A percentile compares a stretch with the other conserved stretches of the same genome.
Evolutionary conservation across 1,284 basidiomycete genomes (phyloP).

Genomic region (Cryptococcus sp.): DNA sequence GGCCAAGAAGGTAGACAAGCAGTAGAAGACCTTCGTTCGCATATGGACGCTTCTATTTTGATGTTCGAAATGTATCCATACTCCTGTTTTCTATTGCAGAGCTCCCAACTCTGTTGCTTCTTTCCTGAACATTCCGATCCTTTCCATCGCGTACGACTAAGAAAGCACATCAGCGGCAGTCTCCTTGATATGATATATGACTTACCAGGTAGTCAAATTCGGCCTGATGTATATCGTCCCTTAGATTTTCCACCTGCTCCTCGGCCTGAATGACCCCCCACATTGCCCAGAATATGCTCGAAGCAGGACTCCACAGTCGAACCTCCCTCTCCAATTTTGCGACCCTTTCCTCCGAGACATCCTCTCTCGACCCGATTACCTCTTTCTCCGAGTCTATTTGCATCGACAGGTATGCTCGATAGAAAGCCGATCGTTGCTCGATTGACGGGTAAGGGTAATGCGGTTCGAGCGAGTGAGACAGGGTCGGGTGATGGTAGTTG

Average conservation of each 20-base stretch:
- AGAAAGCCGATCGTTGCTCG: conserved; percentile 74
- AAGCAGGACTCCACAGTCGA: conserved; percentile 74
- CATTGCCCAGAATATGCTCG: conserved; percentile 81
- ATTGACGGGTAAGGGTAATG: conserved; percentile 64
- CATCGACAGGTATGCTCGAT: conserved; percentile 65
- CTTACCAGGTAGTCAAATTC: conserved; percentile 48
- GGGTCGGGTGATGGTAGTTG: conserved; percentile 65
- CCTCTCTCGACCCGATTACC: conserved; percentile 24
- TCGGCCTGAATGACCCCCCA: conserved; percentile 88
- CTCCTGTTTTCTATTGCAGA: too few species aligned
- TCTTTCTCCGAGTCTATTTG: conserved; percentile 33
- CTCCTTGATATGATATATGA: neutral
- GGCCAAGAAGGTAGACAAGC: conserved; percentile 40
- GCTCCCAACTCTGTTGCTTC: conserved; percentile 38
- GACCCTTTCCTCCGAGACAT: conserved; percentile 34
- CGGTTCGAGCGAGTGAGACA: conserved; percentile 66
- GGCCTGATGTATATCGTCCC: conserved; percentile 31
- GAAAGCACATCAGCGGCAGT: neutral
- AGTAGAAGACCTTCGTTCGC: too few species aligned
- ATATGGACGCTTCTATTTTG: too few species aligned
- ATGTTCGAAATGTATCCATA: too few species aligned
- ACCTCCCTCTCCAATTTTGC: conserved; percentile 66
- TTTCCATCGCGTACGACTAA: conserved; percentile 44
- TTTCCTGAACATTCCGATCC: conserved; percentile 44
- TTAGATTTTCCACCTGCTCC: conserved; percentile 64